Evolutionary conservation across 257 asterid species (phyloP), one percentile per base, ranked within the genome.

Genomic region (Fraxinus americana): DNA sequence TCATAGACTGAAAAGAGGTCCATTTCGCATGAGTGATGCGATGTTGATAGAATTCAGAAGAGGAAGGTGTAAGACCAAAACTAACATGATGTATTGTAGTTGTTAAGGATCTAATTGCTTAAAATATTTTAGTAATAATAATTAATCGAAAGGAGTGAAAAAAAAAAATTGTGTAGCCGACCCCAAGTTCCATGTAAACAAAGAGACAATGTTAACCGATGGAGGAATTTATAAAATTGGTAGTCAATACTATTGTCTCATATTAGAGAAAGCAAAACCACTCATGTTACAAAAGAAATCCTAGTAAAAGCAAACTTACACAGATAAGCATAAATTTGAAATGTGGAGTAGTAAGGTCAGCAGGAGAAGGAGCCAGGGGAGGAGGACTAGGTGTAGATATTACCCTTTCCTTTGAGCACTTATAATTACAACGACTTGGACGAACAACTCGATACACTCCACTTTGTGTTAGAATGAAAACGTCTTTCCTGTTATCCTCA

Each of bases 361-460:
- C 80, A 35, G 74, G 76, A 69, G 97, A 86, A 19, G 89, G 87
- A 65, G 94, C 38, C 14, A 79, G 71, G 9, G 86, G 81, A 41
- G 89, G 79, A 65, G 83, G 79, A 41, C 54, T 74, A 1, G 27
- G 61, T 36, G 77, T 54, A 7, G 92, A 50, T 1, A 79, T 71
- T 36, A 50, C 81, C 0, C 75, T 90, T 87, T 95, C 98, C 90
- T 88, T 90, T 0, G 97, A 80, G 91, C 99, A 93, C 67, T 86
- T 79, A 80, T 89, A 93, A 52, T 80, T 88, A 80, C 99, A 95
- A 16, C 98, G 86, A 82, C 98, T 93, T 11, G 99, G 98, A 27
- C 97, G 89, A 81, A 93, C 98, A 2, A 93, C 86, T 83, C 97
- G 87, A 82, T 93, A 95, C 63, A 90, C 97, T 0, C 98, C 99